Evolutionary conservation across 2,329 filamentous ascomycete genomes (phyloP).

Genomic region (Monosporascus sp.): DNA sequence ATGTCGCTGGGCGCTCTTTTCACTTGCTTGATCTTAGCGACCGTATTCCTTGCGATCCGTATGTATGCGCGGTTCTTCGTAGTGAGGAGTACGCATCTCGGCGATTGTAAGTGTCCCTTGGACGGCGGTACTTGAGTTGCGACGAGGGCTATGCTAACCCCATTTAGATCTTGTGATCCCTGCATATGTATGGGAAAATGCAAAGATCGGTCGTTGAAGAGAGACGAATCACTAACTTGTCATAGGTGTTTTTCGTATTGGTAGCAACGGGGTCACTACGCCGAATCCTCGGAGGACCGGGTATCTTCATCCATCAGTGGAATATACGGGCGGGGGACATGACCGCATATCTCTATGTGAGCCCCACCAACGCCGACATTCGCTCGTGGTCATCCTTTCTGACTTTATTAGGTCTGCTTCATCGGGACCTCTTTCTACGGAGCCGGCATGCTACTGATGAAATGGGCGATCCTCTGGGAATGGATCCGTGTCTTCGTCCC

Average conservation of each 20-base stretch:
- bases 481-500: slow-evolving; percentile 11
- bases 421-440: slow-evolving; percentile 6
- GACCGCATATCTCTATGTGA: slow-evolving; percentile 5
- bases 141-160: background rate
- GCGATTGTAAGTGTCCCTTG: slow-evolving; percentile 2
- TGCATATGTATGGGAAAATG: background rate
- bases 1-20: background rate
- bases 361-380: background rate
- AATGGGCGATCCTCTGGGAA: slow-evolving; percentile 9
- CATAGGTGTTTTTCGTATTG: background rate
- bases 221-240: background rate
- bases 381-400: background rate
- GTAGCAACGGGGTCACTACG: background rate
- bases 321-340: slow-evolving; percentile 8
- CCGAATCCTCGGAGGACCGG: background rate
- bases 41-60: slow-evolving; percentile 6
- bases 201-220: background rate
- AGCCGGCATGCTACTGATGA: slow-evolving; percentile 7
- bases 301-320: slow-evolving; percentile 11
- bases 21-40: slow-evolving; percentile 1
- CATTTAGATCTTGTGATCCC: slow-evolving; percentile 4
- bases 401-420: slow-evolving; percentile 3
- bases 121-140: background rate
- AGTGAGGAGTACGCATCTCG: slow-evolving; percentile 2
- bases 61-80: slow-evolving; percentile 1